Base-by-base conservation (phyloP, 2,329 filamentous ascomycete genomes). In the Talaromyces funiculosus region DNA sequence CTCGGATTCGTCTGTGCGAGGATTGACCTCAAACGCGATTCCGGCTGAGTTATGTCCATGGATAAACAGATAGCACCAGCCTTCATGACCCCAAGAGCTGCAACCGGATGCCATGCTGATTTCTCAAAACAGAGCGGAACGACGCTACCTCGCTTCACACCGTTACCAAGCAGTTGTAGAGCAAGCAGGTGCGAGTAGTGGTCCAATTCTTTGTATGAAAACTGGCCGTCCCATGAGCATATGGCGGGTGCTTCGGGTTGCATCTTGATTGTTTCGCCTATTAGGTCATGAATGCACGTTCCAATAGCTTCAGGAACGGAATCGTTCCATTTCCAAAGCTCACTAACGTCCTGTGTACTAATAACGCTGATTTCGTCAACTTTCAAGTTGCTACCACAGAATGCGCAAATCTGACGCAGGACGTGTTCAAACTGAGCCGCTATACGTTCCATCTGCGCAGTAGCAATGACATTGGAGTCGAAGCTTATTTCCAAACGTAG, bases 111-210 rank as follows among this genome's bases (percentile, higher is more conserved):
- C 63, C 62, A 65, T 10, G 26, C 22, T 7, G 64, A 62, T 57
- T 65, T 65, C 20, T 62, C 61, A 22, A 65, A 65, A 5, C 67
- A 42, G 4, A 62, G 57, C 1, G 61, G 61, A 2, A 62, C 20
- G 1, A 55, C 40, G 9, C 29, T 54, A 8, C 33, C 42, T 14
- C 45, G 14, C 29, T 43, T 22, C 9, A 22, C 45, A 26, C 45
- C 54, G 2, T n/a, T 26, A 16, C 5, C 1, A 10, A 45, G 8
- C 4, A 61, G 38, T 18, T 53, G 24, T 8, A 26, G n/a, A 26
- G 59, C 38, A 2, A 61, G 35, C 10, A 22, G 24, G 31, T 9
- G 4, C 0, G 59, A 51, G 1, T 43, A 12, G 9, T 20, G 16
- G 9, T 61, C 59, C 1, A 61, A 31, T 22, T 61, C n/a, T 45